Conservation (phyloP, 1,284 basidiomycete genomes). For the Coniophora puteana region DNA sequence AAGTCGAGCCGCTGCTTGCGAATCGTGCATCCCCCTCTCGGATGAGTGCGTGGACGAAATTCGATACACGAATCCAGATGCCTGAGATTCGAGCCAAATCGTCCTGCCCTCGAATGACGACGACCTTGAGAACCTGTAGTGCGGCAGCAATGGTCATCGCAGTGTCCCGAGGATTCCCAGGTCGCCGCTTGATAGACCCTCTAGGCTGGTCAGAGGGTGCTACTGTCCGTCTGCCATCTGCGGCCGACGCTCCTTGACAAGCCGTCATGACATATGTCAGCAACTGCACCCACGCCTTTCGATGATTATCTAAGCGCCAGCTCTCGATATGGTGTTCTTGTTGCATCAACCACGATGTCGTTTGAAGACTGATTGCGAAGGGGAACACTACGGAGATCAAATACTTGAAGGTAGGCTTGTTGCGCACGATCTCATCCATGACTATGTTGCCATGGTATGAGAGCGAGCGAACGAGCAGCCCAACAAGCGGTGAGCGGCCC, state of each 20-base stretch:
- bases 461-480: too few species aligned
- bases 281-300: conserved; percentile 62
- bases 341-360: conserved; percentile 40
- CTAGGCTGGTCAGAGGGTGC: too few species aligned
- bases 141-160: conserved; percentile 50
- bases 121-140: conserved; percentile 68
- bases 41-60: conserved; percentile 46
- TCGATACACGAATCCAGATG: conserved; percentile 58
- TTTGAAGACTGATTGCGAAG: conserved; percentile 53
- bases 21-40: conserved; percentile 58
- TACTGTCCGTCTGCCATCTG: conserved; percentile 42
- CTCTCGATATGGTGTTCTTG: conserved; percentile 41
- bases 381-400: conserved; percentile 61
- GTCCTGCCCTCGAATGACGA: conserved; percentile 59
- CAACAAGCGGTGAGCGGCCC: too few species aligned
- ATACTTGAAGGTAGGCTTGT: conserved; percentile 52
- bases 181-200: conserved; percentile 34
- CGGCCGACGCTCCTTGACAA: conserved; percentile 27
- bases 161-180: conserved; percentile 25
- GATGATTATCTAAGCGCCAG: conserved; percentile 41
- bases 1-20: conserved; percentile 38
- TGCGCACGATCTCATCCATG: conserved; percentile 54
- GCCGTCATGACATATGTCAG: conserved; percentile 54
- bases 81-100: conserved; percentile 50
- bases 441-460: too few species aligned